phyloP scores from a whole-genome alignment of 83 land plant species.

The Diphasiastrum complanatum region DNA sequence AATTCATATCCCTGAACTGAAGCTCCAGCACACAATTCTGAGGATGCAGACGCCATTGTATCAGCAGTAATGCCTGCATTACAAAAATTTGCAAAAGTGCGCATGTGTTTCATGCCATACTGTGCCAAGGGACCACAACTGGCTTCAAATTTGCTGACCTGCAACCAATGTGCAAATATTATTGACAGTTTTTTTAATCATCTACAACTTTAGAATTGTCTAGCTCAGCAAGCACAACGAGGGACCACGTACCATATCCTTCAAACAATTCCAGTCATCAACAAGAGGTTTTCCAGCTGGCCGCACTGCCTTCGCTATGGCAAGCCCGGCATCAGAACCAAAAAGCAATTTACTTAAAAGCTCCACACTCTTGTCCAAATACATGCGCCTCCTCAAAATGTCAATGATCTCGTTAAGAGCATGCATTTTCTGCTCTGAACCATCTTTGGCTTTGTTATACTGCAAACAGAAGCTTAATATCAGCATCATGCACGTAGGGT shows the following conservation, averaged over 20 bases:
- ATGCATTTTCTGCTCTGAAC: constrained; percentile 30
- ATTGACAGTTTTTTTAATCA: neutral
- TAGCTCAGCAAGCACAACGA: too few species aligned
- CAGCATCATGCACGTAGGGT: too few species aligned
- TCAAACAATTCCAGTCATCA: constrained; percentile 73
- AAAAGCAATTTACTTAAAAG: constrained; percentile 47
- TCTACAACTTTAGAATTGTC: too few species aligned
- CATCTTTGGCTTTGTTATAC: constrained; percentile 29
- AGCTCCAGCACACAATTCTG: constrained; percentile 41
- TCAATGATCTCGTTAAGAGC: constrained; percentile 40
- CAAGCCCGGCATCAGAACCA: constrained; percentile 35
- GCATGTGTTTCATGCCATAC: constrained; percentile 92
- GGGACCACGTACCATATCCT: constrained; percentile 47
- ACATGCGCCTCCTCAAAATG: constrained; percentile 40
- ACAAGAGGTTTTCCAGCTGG: constrained; percentile 50
- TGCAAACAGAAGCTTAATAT: too few species aligned
- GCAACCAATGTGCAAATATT: neutral
- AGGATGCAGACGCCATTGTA: constrained; percentile 39
- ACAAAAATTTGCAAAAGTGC: constrained; percentile 84
- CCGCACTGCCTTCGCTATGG: constrained; percentile 30
- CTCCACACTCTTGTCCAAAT: constrained; percentile 52
- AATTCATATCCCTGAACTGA: too few species aligned
- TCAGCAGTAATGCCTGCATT: constrained; percentile 42
- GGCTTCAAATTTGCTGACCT: constrained; percentile 67
- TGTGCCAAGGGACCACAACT: constrained; percentile 78